These are phyloP conservation scores for Lachancea meyersii DNA, from an alignment of 805 yeast genomes.

Conservation along the genomic window DNA sequence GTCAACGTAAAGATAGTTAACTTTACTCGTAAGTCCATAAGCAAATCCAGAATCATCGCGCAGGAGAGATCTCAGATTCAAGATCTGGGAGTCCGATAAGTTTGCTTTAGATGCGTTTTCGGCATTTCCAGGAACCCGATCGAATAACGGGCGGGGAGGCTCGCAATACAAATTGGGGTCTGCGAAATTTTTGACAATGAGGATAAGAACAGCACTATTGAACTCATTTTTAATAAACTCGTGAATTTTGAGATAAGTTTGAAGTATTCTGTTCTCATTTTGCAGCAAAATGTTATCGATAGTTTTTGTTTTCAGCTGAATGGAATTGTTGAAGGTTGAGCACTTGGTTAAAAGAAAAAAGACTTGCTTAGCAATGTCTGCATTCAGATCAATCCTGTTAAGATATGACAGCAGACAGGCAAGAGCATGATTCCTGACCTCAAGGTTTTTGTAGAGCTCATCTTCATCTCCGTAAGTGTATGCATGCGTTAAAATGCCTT, in stretches of 20 bases:
- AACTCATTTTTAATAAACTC: slow-evolving; percentile 32
- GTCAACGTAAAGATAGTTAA: slow-evolving; percentile 32
- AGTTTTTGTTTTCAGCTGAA: slow-evolving; percentile 21
- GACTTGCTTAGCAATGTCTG: slow-evolving; percentile 40
- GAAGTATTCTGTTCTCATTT: slow-evolving; percentile 41
- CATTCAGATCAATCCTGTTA: slow-evolving; percentile 35
- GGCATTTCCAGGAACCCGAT: slow-evolving; percentile 7
- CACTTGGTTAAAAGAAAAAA: slow-evolving; percentile 45
- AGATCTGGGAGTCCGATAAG: slow-evolving; percentile 1
- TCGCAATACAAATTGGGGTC: slow-evolving; percentile 37
- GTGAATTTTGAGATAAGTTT: slow-evolving; percentile 38
- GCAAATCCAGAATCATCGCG: slow-evolving; percentile 38
- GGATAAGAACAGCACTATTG: slow-evolving; percentile 38
- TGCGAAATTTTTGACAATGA: slow-evolving; percentile 39
- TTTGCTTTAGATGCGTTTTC: slow-evolving; percentile 7
- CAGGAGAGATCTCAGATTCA: slow-evolving; percentile 21
- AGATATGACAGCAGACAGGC: slow-evolving; percentile 51
- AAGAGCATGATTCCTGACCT: slow-evolving; percentile 52
- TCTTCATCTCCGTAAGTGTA: slow-evolving; percentile 37
- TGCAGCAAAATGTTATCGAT: slow-evolving; percentile 31
- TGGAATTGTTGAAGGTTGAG: slow-evolving; percentile 30
- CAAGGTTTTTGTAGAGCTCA: slow-evolving; percentile 37
- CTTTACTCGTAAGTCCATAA: slow-evolving; percentile 51
- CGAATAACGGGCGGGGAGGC: slow-evolving; percentile 12
- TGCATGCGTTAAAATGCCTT: slow-evolving; percentile 47